Evolutionary conservation across 306 rosid species (phyloP), one percentile per base, ranked within the genome.

Genomic region (Ormosia semicastrata): DNA sequence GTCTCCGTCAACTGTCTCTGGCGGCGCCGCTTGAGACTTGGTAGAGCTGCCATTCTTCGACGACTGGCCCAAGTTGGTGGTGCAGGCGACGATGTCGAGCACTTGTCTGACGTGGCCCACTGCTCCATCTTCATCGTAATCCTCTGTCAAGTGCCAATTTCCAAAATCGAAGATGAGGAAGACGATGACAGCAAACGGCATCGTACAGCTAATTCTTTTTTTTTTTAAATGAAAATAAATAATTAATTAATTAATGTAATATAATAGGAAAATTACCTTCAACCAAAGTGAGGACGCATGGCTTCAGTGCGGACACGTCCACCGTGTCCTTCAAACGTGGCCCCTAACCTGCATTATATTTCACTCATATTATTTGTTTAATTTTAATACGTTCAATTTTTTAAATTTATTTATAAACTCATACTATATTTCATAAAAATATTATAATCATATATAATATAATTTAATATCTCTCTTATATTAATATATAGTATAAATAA

Each of bases 291-390:
- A 96, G 89, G 76, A 85, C 4, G 88, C 97, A 90, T 0, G 99
- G 99, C 66, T 96, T 96, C 86, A 96, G 86, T 83, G 94, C 99
- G 88, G 93, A 91, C 76, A 92, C 93, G 87, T 96, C 98, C 88
- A 89, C 93, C 34, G 92, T 82, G 15, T 96, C 97, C 82, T 92
- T 93, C 76, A 96, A 72, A 33, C 78, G 92, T 12, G 80, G 75
- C 46, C 99, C 86, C 98, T 90, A n/a, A 89, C 97, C 99, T 95
- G 88, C 4, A 37, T 24, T 24, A 24, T 24, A n/a, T n/a, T n/a
- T n/a, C n/a, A n/a, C n/a, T n/a, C n/a, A n/a, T n/a, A n/a, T n/a
- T n/a, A n/a, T n/a, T n/a, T n/a, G n/a, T n/a, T n/a, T n/a, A n/a
- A n/a, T n/a, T n/a, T n/a, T n/a, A n/a, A n/a, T n/a, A n/a, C n/a